Conservation (phyloP, 257 asterid genomes). For the Solanum ossicruentum region DNA sequence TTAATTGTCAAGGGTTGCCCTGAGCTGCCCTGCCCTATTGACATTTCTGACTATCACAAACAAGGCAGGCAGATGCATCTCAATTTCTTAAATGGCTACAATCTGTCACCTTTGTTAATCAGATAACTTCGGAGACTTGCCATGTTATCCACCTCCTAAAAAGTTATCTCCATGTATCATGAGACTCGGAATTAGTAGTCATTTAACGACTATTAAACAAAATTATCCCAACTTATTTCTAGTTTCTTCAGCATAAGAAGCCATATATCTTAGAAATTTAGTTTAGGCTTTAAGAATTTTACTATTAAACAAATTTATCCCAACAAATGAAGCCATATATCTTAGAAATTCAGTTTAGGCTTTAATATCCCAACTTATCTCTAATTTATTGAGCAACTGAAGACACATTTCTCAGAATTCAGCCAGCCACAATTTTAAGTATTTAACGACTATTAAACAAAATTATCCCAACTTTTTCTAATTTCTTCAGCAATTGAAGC, state of each 20-base stretch:
- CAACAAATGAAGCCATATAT: neutral
- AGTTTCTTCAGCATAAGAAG: neutral
- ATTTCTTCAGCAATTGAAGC: neutral
- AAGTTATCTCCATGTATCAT: neutral
- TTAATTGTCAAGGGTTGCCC: neutral
- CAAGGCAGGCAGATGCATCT: neutral
- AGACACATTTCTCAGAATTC: too few species aligned
- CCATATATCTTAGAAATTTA: neutral
- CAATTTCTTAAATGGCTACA: neutral
- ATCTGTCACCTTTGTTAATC: neutral
- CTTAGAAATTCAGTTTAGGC: neutral
- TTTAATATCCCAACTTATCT: neutral
- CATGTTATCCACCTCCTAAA: neutral
- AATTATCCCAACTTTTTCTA: neutral
- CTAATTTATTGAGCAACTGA: too few species aligned
- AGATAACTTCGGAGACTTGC: neutral
- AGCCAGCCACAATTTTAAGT: too few species aligned
- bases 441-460: neutral
- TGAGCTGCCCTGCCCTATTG: neutral
- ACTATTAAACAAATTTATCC: neutral
- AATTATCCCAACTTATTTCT: neutral
- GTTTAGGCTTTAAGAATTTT: neutral
- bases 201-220: neutral
- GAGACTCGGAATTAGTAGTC: neutral
- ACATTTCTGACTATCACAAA: neutral